phyloP scores from a whole-genome alignment of 345 rosid species.

The Anacardium occidentale region DNA sequence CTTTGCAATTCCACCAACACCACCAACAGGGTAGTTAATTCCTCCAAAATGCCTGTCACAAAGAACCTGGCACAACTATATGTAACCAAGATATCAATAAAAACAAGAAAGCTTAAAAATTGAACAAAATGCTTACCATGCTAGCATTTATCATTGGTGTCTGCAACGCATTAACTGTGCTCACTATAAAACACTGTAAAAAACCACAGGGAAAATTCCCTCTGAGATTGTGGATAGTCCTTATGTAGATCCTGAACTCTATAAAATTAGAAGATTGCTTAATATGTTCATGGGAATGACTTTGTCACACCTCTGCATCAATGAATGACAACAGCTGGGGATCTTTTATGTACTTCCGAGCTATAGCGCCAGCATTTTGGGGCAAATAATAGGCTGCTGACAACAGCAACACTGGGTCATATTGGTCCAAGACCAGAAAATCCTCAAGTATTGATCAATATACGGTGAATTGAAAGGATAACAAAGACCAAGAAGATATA shows the following conservation, averaged over 20 bases:
- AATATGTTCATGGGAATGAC: constrained; percentile 16
- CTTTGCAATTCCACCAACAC: constrained; percentile 88
- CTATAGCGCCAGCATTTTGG: constrained; percentile 88
- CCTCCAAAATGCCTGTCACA: constrained; percentile 99
- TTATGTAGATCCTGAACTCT: background rate
- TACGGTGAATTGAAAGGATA: background rate
- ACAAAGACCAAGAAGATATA: background rate
- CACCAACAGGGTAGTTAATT: constrained; percentile 92
- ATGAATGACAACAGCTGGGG: constrained; percentile 80
- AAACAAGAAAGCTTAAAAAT: constrained; percentile 5
- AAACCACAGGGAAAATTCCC: constrained; percentile 12
- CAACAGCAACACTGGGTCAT: constrained; percentile 3
- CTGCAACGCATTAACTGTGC: constrained; percentile 81
- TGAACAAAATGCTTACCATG: constrained; percentile 55
- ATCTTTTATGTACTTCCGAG: constrained; percentile 85
- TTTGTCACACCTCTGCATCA: constrained; percentile 77
- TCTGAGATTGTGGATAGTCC: background rate
- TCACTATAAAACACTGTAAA: constrained; percentile 92
- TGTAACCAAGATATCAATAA: constrained; percentile 10
- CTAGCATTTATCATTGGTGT: constrained; percentile 97
- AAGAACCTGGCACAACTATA: constrained; percentile 56
- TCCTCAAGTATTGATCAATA: background rate
- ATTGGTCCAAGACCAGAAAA: constrained; percentile 1
- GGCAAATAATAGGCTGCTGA: constrained; percentile 81
- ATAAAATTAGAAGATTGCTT: background rate